Evolutionary conservation across 768 basidiomycete genomes (phyloP).

Genomic region (Pholiota microspora): DNA sequence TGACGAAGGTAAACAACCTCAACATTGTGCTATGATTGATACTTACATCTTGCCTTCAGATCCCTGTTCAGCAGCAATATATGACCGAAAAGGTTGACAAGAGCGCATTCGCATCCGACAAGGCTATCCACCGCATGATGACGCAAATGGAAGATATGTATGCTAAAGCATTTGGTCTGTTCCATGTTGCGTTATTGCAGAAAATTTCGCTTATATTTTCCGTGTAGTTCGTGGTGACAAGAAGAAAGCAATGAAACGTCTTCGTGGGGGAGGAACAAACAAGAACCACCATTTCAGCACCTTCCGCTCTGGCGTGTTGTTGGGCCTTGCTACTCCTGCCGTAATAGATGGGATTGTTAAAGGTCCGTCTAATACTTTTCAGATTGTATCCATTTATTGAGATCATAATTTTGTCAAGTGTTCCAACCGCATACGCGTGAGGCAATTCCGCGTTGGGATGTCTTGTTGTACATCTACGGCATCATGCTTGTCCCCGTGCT

Average conservation of each 20-base stretch:
- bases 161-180: slow-evolving; percentile 73
- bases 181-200: not conserved
- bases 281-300: slow-evolving; percentile 70
- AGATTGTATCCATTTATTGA: not conserved
- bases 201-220: no score
- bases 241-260: slow-evolving; percentile 69
- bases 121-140: slow-evolving; percentile 63
- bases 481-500: slow-evolving; percentile 71
- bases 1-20: slow-evolving; percentile 50
- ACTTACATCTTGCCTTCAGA: slow-evolving; percentile 34
- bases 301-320: slow-evolving; percentile 68
- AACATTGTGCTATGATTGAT: not conserved
- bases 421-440: slow-evolving; percentile 15
- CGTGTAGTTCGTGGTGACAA: slow-evolving; percentile 61
- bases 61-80: slow-evolving; percentile 72
- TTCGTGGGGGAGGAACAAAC: slow-evolving; percentile 50
- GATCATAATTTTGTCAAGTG: slow-evolving; percentile 1
- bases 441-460: slow-evolving; percentile 66
- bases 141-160: slow-evolving; percentile 76
- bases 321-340: slow-evolving; percentile 75
- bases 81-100: slow-evolving; percentile 79
- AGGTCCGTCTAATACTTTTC: slow-evolving; percentile 36
- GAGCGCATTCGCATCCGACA: slow-evolving; percentile 64
- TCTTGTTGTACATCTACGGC: slow-evolving; percentile 76
- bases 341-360: slow-evolving; percentile 59